Conservation (phyloP, 2,329 filamentous ascomycete species). For the Calonectria fujianensis region DNA sequence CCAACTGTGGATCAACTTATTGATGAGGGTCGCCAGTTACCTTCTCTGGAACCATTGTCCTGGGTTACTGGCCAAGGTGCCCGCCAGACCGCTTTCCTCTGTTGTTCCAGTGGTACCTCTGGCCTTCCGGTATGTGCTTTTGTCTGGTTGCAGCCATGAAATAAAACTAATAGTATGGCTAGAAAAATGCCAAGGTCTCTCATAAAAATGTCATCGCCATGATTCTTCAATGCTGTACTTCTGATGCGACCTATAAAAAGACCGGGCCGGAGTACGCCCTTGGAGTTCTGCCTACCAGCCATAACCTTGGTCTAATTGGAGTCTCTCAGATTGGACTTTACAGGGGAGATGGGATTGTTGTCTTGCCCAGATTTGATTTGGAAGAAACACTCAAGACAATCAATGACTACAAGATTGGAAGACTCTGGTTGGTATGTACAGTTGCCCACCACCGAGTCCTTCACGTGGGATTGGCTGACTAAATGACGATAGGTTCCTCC, state of each 20-base stretch:
- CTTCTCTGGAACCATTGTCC: slow-evolving; percentile 21
- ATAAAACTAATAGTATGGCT: background rate
- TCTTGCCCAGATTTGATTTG: slow-evolving; percentile 29
- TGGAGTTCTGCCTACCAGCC: slow-evolving; percentile 33
- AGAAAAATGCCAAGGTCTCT: slow-evolving; percentile 37
- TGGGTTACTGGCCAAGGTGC: slow-evolving; percentile 31
- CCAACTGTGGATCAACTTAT: slow-evolving; percentile 32
- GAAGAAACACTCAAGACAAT: slow-evolving; percentile 36
- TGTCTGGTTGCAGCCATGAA: background rate
- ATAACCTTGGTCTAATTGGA: slow-evolving; percentile 31
- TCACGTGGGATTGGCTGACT: background rate
- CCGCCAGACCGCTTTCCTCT: slow-evolving; percentile 34
- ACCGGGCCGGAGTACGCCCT: slow-evolving; percentile 29
- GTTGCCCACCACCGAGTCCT: background rate
- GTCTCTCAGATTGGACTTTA: slow-evolving; percentile 29
- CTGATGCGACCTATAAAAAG: slow-evolving; percentile 33
- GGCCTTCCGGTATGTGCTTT: slow-evolving; percentile 26
- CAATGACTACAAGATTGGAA: slow-evolving; percentile 29
- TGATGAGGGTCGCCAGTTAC: slow-evolving; percentile 27
- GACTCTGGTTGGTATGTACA: slow-evolving; percentile 31
- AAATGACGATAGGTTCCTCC: slow-evolving; percentile 22
- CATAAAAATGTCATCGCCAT: slow-evolving; percentile 35
- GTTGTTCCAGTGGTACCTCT: slow-evolving; percentile 33
- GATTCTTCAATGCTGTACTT: slow-evolving; percentile 32
- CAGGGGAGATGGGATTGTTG: slow-evolving; percentile 34